Base-by-base conservation (phyloP, 495 filamentous ascomycete genomes). In the Aspergillus sclerotioniger region DNA sequence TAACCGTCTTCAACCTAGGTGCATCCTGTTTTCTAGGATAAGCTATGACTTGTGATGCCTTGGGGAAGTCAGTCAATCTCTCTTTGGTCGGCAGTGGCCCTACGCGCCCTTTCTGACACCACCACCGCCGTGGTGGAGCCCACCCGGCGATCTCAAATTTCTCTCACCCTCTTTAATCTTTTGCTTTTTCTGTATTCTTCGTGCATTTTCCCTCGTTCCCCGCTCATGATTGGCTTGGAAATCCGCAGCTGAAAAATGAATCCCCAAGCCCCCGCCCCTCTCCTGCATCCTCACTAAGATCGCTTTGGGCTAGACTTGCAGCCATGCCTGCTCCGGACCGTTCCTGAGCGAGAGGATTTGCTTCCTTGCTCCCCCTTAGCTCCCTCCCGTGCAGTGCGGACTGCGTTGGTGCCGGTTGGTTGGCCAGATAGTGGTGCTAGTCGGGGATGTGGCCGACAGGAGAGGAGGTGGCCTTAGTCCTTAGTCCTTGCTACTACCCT, bases 341-440 rank as follows among this genome's bases (percentile, higher is more conserved):
- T 54, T 54, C 44, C 43, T 59, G 44, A 19, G 43, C 16, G 17
- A 54, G 39, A 69, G 63, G 66, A 71, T 71, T 69, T 67, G 61
- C 70, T 67, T 72, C 58, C 66, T 64, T 61, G 29, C 57, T 56
- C 62, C 60, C 62, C 28, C n/a, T 35, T 33, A 16, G 44, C 43
- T 49, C 28, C 46, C 46, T 29, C 44, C 37, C 21, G 16, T 47
- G 16, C 44, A 47, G 44, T 47, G 6, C 37, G 37, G 37, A 25
- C 46, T 49, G 21, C 21, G 46, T 29, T 29, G 44, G 46, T 49
- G 46, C 46, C 13, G 17, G 25, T 8, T 49, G 20, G 46, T 49
- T 49, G 46, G 46, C n/a, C 46, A 21, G 46, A 31, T 25, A 28
- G n/a, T 53, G 3, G 37, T 41, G 37, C 37, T 41, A 41, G 37